phyloP scores from a whole-genome alignment of 2,329 filamentous ascomycete genomes.

The Botrytis galanthina region DNA sequence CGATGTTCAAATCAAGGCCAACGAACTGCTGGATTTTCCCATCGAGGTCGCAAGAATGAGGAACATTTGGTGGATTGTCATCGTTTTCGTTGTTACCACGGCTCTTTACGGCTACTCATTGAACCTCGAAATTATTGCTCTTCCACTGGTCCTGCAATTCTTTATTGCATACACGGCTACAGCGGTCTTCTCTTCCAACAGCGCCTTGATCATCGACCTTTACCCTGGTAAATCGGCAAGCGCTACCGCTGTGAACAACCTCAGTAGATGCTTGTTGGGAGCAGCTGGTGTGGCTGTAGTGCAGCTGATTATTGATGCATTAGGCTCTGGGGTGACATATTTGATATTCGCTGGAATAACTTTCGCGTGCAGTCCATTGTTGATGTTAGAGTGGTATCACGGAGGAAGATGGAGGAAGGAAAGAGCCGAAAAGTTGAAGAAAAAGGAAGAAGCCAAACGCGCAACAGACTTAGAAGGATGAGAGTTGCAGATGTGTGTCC shows the following conservation, averaged over 20 bases:
- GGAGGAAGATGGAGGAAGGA: constrained; percentile 18
- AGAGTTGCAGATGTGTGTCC: not conserved
- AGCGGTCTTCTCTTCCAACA: constrained; percentile 31
- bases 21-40: constrained; percentile 43
- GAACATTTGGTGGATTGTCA: constrained; percentile 40
- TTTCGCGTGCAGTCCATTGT: not conserved
- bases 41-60: constrained; percentile 42
- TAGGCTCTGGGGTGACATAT: constrained; percentile 16
- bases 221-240: constrained; percentile 20
- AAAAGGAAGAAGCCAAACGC: constrained; percentile 6
- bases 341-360: constrained; percentile 8
- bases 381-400: constrained; percentile 18
- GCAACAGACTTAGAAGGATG: constrained; percentile 5
- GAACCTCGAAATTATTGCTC: constrained; percentile 1
- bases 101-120: constrained; percentile 32
- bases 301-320: constrained; percentile 11
- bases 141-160: constrained; percentile 27
- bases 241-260: constrained; percentile 23
- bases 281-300: constrained; percentile 18
- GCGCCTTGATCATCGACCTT: constrained; percentile 25
- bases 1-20: constrained; percentile 29
- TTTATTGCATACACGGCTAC: constrained; percentile 32
- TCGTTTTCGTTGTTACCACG: constrained; percentile 42
- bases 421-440: not conserved
- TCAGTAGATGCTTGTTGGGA: constrained; percentile 21